Percentiles rank a stretch among this genome's conserved stretches.
Conservation (phyloP, 306 rosid species). For the Ormosia emarginata region DNA sequence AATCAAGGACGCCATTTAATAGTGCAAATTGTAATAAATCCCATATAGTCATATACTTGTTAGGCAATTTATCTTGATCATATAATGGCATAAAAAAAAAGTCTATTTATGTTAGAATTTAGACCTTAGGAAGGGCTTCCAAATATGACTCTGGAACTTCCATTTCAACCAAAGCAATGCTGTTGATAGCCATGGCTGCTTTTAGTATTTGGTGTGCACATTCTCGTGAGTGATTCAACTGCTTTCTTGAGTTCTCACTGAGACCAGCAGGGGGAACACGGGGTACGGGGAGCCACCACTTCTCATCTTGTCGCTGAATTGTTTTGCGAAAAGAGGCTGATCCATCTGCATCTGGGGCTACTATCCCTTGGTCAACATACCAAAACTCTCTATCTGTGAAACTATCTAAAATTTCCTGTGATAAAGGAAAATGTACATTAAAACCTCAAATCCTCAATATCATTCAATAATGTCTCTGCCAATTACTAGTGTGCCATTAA, state of each 20-base stretch:
- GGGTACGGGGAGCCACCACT: constrained; percentile 98
- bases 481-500: background rate
- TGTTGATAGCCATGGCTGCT: constrained; percentile 89
- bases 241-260: constrained; percentile 69
- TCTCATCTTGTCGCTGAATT: constrained; percentile 85
- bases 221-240: constrained; percentile 76
- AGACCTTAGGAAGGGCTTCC: constrained; percentile 83
- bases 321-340: constrained; percentile 75
- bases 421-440: background rate
- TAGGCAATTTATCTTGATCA: background rate
- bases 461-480: background rate
- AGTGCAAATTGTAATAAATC: background rate
- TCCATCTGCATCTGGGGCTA: constrained; percentile 67
- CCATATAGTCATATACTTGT: background rate
- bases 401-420: constrained; percentile 77
- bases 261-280: constrained; percentile 81
- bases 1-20: background rate
- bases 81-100: background rate
- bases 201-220: constrained; percentile 75
- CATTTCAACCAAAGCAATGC: constrained; percentile 74
- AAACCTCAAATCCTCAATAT: background rate
- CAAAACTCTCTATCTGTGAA: constrained; percentile 70
- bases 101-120: background rate
- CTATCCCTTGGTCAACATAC: constrained; percentile 95
- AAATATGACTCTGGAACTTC: constrained; percentile 86